Conservation (phyloP, 352 stramenopile species). For the Globisporangium polare region DNA sequence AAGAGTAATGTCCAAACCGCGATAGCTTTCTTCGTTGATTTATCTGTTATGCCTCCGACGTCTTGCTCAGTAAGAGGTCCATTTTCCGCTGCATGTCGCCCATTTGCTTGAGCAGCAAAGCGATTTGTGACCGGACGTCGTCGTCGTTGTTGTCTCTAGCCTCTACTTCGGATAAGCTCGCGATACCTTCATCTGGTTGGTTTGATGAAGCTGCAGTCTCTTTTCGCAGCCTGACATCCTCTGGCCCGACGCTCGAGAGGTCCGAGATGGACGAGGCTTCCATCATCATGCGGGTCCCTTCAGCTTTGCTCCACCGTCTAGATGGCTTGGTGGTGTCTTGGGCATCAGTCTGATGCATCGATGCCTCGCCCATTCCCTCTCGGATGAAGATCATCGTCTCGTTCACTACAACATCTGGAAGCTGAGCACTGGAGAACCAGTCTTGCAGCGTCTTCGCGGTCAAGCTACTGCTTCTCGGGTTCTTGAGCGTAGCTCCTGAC, state of each 20-base stretch:
- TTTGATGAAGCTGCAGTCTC: background rate
- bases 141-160: background rate
- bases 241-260: background rate
- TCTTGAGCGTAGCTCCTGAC: background rate
- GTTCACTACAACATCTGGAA: background rate
- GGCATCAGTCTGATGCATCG: background rate
- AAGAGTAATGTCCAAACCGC: background rate
- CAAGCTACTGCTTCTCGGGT: background rate
- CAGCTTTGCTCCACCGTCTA: background rate
- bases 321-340: background rate
- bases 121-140: too few species aligned
- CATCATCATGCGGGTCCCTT: background rate
- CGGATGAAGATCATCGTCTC: background rate
- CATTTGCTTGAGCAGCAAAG: slow-evolving; percentile 1
- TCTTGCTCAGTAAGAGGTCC: slow-evolving; percentile 18
- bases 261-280: background rate
- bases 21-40: background rate
- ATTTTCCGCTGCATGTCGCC: slow-evolving; percentile 19
- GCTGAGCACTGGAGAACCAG: background rate
- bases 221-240: background rate
- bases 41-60: background rate
- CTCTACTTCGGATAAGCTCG: background rate
- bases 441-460: background rate
- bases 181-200: background rate
- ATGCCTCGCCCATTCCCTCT: background rate